Evolutionary conservation across 192 early-diverging fungal species (phyloP).

Genomic region (Rhizophlyctis rosea): DNA sequence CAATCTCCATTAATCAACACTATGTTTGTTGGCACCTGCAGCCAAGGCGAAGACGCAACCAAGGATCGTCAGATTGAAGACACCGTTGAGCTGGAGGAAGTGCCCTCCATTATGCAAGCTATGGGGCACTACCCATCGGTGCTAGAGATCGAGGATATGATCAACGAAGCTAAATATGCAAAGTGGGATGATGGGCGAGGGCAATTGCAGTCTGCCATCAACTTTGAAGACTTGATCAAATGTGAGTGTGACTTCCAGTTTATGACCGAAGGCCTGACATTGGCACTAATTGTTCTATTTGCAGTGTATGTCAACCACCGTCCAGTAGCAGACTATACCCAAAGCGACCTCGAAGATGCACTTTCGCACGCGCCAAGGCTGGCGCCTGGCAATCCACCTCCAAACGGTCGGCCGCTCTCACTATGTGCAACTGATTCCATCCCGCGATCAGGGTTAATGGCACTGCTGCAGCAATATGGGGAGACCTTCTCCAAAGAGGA

Average conservation of each 20-base stretch:
- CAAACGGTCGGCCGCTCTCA: conserved; percentile 10
- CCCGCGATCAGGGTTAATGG: conserved; percentile 34
- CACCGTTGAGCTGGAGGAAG: conserved; percentile 39
- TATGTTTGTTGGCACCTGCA: no score
- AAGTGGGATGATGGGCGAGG: conserved; percentile 27
- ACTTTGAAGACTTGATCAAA: conserved; percentile 53
- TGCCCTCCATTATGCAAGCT: conserved; percentile 57
- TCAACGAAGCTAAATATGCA: conserved; percentile 57
- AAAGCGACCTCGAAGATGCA: conserved; percentile 40
- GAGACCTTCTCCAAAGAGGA: conserved; percentile 43
- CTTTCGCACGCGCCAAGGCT: conserved; percentile 34
- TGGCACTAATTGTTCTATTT: neutral
- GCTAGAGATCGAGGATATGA: conserved; percentile 56
- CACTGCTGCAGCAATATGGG: conserved; percentile 55
- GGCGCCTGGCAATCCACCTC: conserved; percentile 30
- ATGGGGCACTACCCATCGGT: conserved; percentile 57
- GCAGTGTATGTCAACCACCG: conserved; percentile 58
- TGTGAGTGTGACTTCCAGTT: conserved; percentile 38
- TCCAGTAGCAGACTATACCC: conserved; percentile 37
- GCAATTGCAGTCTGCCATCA: conserved; percentile 34
- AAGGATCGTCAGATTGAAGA: conserved; percentile 36
- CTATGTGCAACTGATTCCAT: conserved; percentile 19
- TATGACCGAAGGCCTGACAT: neutral
- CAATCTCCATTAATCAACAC: neutral
- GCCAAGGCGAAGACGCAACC: conserved; percentile 54